phyloP scores from a whole-genome alignment of 148 eudicot genomes.

The Spergularia bocconei region DNA sequence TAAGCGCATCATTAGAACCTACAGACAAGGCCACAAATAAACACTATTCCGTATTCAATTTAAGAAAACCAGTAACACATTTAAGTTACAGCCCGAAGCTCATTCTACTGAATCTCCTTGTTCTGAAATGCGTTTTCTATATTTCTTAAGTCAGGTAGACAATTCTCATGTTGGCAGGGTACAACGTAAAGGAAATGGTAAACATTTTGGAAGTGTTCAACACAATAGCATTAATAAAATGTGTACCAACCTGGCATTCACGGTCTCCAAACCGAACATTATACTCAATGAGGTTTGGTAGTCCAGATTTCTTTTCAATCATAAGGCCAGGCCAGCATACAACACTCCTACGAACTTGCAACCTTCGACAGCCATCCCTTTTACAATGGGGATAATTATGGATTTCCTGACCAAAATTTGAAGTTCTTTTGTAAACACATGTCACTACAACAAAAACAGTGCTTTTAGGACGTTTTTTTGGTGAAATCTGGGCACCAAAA shows the following conservation, averaged over 20 bases:
- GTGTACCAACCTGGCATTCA: conserved; percentile 84
- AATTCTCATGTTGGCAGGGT: too few relatives aligned
- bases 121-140: too few relatives aligned
- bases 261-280: conserved; percentile 99
- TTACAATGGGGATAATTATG: conserved; percentile 77
- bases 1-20: conserved; percentile 88
- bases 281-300: conserved; percentile 87
- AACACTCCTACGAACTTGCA: conserved; percentile 93
- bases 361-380: conserved; percentile 86
- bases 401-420: conserved; percentile 70
- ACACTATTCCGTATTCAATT: neutral
- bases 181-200: neutral
- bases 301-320: conserved; percentile 91
- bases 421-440: conserved; percentile 77
- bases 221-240: neutral
- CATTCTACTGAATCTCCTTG: too few relatives aligned
- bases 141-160: too few relatives aligned
- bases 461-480: too few relatives aligned
- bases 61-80: too few relatives aligned
- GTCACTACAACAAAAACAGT: too few relatives aligned
- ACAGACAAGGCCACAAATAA: neutral
- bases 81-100: too few relatives aligned
- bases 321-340: conserved; percentile 92
- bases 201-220: neutral
- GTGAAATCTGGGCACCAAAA: too few relatives aligned